A percentile compares a stretch with the other conserved stretches of the same genome.
Conservation (phyloP, 2,329 filamentous ascomycete species). For the Hypoxylon sp. region DNA sequence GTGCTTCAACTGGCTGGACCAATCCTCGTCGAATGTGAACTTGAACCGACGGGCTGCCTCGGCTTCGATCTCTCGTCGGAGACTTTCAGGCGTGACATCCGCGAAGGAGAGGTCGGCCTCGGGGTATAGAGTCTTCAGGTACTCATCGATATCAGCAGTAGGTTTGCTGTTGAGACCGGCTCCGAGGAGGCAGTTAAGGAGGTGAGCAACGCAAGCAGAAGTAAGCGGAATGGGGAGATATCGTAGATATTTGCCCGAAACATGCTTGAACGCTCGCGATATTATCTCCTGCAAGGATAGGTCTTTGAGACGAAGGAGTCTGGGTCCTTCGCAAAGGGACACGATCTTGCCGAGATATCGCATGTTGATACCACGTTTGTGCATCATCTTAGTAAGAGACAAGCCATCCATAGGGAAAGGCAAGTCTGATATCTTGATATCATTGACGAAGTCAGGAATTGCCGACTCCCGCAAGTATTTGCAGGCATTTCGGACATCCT, state of each 20-base stretch:
- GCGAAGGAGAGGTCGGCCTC: conserved; percentile 86
- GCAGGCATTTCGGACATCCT: conserved; percentile 86
- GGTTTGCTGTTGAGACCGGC: conserved; percentile 79
- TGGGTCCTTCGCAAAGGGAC: conserved; percentile 71
- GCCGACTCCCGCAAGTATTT: conserved; percentile 77
- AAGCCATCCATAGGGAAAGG: conserved; percentile 99
- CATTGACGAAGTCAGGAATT: conserved; percentile 85
- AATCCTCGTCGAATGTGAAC: conserved; percentile 73
- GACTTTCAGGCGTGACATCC: conserved; percentile 75
- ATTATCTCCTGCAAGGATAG: conserved; percentile 93
- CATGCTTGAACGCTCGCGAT: conserved; percentile 93
- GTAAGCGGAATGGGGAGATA: conserved; percentile 81
- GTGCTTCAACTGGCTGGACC: conserved; percentile 73
- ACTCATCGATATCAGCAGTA: conserved; percentile 77
- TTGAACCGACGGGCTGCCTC: conserved; percentile 80
- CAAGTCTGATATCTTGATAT: conserved; percentile 90
- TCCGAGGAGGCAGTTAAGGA: conserved; percentile 93
- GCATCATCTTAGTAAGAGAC: conserved; percentile 85
- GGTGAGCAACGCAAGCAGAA: conserved; percentile 81
- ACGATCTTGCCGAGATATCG: conserved; percentile 92
- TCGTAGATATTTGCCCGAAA: conserved; percentile 80
- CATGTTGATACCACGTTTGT: conserved; percentile 97
- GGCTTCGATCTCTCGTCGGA: conserved; percentile 74
- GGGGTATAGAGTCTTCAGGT: conserved; percentile 77
- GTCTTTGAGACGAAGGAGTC: conserved; percentile 78